Percentiles rank a stretch among this genome's conserved stretches.
These are phyloP conservation scores for Exophiala sp. DNA, from an alignment of 2,329 filamentous ascomycete species.

Conservation along the genomic window DNA sequence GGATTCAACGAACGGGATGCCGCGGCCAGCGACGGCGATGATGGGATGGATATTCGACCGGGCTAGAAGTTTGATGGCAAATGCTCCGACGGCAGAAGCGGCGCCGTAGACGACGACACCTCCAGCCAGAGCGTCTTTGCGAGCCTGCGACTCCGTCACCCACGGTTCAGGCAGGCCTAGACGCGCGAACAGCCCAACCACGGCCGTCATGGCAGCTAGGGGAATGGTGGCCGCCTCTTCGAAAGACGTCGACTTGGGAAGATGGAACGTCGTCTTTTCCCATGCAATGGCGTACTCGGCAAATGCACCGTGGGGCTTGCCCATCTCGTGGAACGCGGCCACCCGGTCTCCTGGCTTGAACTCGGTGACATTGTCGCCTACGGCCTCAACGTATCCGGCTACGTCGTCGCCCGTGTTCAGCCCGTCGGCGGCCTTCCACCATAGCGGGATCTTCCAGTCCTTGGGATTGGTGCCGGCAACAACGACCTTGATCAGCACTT, in stretches of 20 bases:
- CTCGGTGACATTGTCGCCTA: constrained; percentile 48
- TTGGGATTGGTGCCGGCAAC: constrained; percentile 46
- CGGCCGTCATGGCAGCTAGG: constrained; percentile 22
- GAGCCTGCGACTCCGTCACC: constrained; percentile 17
- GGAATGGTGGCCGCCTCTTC: constrained; percentile 40
- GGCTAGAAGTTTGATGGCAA: constrained; percentile 52
- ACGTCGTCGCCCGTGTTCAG: constrained; percentile 49
- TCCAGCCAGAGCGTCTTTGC: constrained; percentile 16
- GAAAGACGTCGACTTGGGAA: constrained; percentile 48
- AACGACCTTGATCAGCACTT: constrained; percentile 40
- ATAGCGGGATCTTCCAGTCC: constrained; percentile 40
- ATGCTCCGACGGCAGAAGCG: constrained; percentile 53
- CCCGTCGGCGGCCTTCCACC: constrained; percentile 4
- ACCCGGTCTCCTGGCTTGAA: constrained; percentile 55
- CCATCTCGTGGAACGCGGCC: constrained; percentile 47
- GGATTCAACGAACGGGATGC: constrained; percentile 46
- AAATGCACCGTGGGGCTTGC: constrained; percentile 46
- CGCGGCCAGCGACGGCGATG: constrained; percentile 54
- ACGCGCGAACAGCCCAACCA: constrained; percentile 17
- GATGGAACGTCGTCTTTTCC: constrained; percentile 51
- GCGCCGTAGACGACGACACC: constrained; percentile 52
- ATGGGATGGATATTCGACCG: constrained; percentile 56
- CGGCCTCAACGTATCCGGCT: constrained; percentile 46
- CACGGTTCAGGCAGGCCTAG: constrained; percentile 25
- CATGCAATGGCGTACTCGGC: constrained; percentile 54